Evolutionary conservation across 768 basidiomycete species (phyloP).

Genomic region (Leccinum truebloodii): DNA sequence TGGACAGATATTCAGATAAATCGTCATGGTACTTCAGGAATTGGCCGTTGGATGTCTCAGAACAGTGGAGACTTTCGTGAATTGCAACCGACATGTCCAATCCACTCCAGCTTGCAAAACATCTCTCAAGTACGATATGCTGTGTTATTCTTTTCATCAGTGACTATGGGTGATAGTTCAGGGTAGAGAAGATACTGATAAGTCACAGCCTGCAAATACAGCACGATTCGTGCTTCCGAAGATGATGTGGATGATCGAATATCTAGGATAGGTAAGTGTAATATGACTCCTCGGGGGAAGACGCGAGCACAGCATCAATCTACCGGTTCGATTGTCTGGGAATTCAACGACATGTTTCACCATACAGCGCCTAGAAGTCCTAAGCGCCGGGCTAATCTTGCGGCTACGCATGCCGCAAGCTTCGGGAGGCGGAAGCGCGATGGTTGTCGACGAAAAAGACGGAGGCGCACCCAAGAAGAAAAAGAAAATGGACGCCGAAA

Average conservation of each 20-base stretch:
- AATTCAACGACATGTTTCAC: neutral
- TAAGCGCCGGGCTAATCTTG: slow-evolving; percentile 57
- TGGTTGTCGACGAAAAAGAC: slow-evolving; percentile 46
- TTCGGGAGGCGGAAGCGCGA: slow-evolving; percentile 32
- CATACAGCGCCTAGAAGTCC: neutral
- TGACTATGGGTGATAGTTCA: neutral
- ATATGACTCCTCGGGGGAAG: too few relatives aligned
- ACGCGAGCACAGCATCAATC: neutral
- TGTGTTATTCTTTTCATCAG: neutral
- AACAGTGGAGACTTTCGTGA: too few relatives aligned
- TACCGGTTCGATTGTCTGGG: neutral
- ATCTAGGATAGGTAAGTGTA: neutral
- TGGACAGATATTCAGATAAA: too few relatives aligned
- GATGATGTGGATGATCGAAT: neutral
- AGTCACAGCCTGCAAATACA: neutral
- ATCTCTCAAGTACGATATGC: neutral
- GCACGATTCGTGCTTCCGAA: neutral
- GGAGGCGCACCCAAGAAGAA: slow-evolving; percentile 71
- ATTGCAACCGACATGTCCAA: neutral
- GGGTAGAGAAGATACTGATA: neutral
- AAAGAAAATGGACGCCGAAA: slow-evolving; percentile 66
- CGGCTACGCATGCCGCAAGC: slow-evolving; percentile 68
- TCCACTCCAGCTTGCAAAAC: neutral
- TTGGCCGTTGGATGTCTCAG: neutral
- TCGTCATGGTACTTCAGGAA: neutral